Conservation (phyloP, 768 basidiomycete species). For the Termitomyces eurrhizus region DNA sequence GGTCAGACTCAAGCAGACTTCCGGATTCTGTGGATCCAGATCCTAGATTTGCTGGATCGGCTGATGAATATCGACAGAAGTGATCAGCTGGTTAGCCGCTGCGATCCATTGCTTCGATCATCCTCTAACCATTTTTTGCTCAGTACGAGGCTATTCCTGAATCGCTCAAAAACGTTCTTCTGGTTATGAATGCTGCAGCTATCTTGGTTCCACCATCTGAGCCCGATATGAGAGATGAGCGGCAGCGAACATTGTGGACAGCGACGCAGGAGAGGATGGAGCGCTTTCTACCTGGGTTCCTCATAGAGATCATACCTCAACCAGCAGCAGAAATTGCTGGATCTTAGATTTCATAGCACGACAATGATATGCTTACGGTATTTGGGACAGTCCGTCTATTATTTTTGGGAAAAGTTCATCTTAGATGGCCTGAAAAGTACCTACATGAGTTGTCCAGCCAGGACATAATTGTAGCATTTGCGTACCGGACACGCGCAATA, state of each 20-base stretch:
- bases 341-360: not conserved
- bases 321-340: constrained; percentile 13
- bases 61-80: constrained; percentile 83
- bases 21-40: constrained; percentile 79
- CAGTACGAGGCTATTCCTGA: constrained; percentile 96
- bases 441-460: not conserved
- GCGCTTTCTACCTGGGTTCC: constrained; percentile 87
- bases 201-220: constrained; percentile 67
- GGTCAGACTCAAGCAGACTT: constrained; percentile 57
- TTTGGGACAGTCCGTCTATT: not conserved
- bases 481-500: constrained; percentile 51
- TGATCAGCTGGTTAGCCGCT: constrained; percentile 77
- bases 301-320: constrained; percentile 62
- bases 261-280: constrained; percentile 86
- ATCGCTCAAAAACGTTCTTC: constrained; percentile 91
- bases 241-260: constrained; percentile 74
- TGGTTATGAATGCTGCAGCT: constrained; percentile 91
- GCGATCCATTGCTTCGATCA: not conserved
- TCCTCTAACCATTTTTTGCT: constrained; percentile 4
- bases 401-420: constrained; percentile 51
- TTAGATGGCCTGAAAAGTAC: constrained; percentile 47
- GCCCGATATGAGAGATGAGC: constrained; percentile 49
- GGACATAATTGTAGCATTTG: not conserved
- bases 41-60: constrained; percentile 84
- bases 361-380: not conserved